Evolutionary conservation across 1,139 yeast species (phyloP).

Genomic region (Saccharomycopsis hybrid): DNA sequence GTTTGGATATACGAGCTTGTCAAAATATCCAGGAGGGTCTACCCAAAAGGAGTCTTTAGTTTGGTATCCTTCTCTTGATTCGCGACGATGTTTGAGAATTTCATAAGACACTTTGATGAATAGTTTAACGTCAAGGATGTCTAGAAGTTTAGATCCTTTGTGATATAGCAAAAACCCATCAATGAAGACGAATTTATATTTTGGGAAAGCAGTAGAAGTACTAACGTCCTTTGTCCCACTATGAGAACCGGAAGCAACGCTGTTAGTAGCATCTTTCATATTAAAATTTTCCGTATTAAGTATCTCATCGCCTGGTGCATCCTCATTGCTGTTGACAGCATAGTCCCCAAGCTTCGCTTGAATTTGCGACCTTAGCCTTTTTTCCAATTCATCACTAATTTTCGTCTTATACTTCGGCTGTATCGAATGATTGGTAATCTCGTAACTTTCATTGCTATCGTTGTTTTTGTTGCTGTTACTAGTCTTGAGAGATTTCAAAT

Average conservation of each 20-base stretch:
- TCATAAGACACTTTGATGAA: slow-evolving; percentile 61
- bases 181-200: slow-evolving; percentile 47
- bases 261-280: too few relatives aligned
- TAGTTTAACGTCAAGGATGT: slow-evolving; percentile 51
- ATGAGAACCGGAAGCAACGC: too few relatives aligned
- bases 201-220: too few relatives aligned
- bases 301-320: too few relatives aligned
- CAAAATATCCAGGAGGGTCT: slow-evolving; percentile 91
- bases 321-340: too few relatives aligned
- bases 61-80: slow-evolving; percentile 65
- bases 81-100: slow-evolving; percentile 60
- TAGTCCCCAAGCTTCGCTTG: slow-evolving; percentile 18
- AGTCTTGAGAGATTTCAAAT: background rate
- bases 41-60: slow-evolving; percentile 86
- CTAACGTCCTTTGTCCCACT: too few relatives aligned
- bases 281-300: too few relatives aligned
- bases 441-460: too few relatives aligned
- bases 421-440: slow-evolving; percentile 3
- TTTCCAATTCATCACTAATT: background rate
- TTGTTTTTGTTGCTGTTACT: too few relatives aligned
- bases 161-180: slow-evolving; percentile 89
- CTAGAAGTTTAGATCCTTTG: slow-evolving; percentile 31
- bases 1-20: slow-evolving; percentile 81
- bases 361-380: slow-evolving; percentile 22
- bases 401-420: slow-evolving; percentile 8